phyloP scores from a whole-genome alignment of 768 basidiomycete genomes.

The Boletus subparvulus region DNA sequence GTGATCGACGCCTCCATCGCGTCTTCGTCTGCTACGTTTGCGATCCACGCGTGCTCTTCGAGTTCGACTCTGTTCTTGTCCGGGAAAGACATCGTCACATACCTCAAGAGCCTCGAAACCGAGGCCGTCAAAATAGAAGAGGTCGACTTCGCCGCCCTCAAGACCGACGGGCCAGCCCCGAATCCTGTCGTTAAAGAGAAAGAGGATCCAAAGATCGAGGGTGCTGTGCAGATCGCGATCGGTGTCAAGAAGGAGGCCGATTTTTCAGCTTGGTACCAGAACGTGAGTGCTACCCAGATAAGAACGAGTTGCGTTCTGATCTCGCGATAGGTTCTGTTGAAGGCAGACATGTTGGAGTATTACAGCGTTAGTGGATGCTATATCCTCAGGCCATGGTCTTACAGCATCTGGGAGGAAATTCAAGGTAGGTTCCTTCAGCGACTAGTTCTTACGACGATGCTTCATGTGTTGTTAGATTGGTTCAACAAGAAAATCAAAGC shows the following conservation, averaged over 20 bases:
- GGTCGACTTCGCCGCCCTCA: conserved; percentile 69
- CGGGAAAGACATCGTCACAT: conserved; percentile 70
- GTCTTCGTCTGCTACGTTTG: conserved; percentile 60
- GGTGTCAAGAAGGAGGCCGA: conserved; percentile 96
- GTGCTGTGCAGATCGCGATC: conserved; percentile 88
- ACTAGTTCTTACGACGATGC: neutral
- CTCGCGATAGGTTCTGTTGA: conserved; percentile 78
- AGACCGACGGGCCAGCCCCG: conserved; percentile 41
- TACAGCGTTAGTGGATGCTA: conserved; percentile 99
- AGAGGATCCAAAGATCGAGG: conserved; percentile 80
- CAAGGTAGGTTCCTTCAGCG: conserved; percentile 55
- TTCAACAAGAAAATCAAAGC: conserved; percentile 92
- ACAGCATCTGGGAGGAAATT: conserved; percentile 95
- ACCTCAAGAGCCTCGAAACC: conserved; percentile 71
- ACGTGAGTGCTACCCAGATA: conserved; percentile 46
- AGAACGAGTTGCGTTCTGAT: conserved; percentile 2
- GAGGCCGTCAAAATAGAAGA: conserved; percentile 63
- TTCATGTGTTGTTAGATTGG: conserved; percentile 60
- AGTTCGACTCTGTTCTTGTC: conserved; percentile 73
- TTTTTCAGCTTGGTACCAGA: conserved; percentile 93
- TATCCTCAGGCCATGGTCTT: conserved; percentile 97
- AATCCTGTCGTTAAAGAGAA: conserved; percentile 53
- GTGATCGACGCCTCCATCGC: conserved; percentile 80
- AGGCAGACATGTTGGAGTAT: conserved; percentile 99
- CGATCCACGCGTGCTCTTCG: conserved; percentile 73